These are phyloP conservation scores for Triticum dicoccoides DNA, from an alignment of 176 grass and related monocot genomes.

Conservation along the genomic window DNA sequence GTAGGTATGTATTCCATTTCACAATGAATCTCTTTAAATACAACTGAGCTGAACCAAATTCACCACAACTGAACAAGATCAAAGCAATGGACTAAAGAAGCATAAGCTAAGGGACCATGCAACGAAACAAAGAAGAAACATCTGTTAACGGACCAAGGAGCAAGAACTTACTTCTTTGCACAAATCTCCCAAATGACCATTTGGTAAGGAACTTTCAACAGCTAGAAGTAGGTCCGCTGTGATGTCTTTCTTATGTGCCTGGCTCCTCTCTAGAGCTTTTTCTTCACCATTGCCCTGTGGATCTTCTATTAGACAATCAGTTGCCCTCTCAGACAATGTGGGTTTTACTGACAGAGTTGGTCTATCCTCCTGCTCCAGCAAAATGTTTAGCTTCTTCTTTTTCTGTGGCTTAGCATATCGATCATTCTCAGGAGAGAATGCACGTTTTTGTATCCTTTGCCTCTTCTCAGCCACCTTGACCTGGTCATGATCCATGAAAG, in stretches of 20 bases:
- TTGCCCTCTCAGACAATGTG: constrained; percentile 1
- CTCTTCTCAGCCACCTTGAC: constrained; percentile 31
- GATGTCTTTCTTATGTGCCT: constrained; percentile 13
- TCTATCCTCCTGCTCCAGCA: constrained; percentile 34
- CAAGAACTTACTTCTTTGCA: constrained; percentile 37
- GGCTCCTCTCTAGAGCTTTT: constrained; percentile 21
- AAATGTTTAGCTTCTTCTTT: constrained; percentile 47
- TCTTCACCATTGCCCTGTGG: neutral
- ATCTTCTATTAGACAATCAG: constrained; percentile 13
- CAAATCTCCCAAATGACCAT: constrained; percentile 36
- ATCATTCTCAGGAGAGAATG: constrained; percentile 29
- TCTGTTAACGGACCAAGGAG: constrained; percentile 14
- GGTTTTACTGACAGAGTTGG: constrained; percentile 6
- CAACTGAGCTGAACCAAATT: neutral
- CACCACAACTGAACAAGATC: neutral
- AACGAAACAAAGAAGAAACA: constrained; percentile 17
- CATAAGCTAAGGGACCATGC: neutral
- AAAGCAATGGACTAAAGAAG: constrained; percentile 2
- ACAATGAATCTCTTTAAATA: neutral
- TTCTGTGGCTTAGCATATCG: constrained; percentile 37
- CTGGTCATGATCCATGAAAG: constrained; percentile 15
- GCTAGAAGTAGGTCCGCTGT: constrained; percentile 28
- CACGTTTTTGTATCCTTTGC: constrained; percentile 31
- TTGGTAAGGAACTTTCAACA: constrained; percentile 33
- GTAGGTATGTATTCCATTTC: neutral